phyloP scores from a whole-genome alignment of 306 rosid genomes.

The peach (Prunus persica) region DNA sequence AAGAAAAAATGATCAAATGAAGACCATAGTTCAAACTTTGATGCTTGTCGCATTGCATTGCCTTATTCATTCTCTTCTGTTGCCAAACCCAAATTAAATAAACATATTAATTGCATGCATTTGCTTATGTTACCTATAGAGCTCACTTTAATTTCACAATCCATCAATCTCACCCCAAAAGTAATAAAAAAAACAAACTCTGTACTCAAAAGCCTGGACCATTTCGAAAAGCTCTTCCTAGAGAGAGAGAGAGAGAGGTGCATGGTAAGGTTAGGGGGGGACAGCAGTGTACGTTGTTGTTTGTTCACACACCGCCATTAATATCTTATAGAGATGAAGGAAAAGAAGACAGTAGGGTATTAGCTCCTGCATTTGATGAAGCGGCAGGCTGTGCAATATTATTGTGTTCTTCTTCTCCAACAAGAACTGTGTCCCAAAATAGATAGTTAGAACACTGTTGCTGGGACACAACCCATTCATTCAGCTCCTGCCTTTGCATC shows the following conservation, averaged over 20 bases:
- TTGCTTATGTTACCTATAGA: slow-evolving; percentile 20
- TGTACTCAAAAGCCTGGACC: slow-evolving; percentile 42
- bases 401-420: slow-evolving; percentile 51
- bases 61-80: slow-evolving; percentile 29
- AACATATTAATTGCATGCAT: slow-evolving; percentile 36
- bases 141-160: slow-evolving; percentile 31
- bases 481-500: slow-evolving; percentile 60
- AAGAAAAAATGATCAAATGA: too few relatives aligned
- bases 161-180: slow-evolving; percentile 34
- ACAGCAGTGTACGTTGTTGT: not conserved
- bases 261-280: not conserved
- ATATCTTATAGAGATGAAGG: slow-evolving; percentile 61
- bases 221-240: slow-evolving; percentile 29
- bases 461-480: slow-evolving; percentile 70
- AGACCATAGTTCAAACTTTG: slow-evolving; percentile 27
- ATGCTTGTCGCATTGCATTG: slow-evolving; percentile 40
- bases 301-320: slow-evolving; percentile 7
- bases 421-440: slow-evolving; percentile 65
- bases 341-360: slow-evolving; percentile 48
- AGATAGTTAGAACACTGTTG: slow-evolving; percentile 72
- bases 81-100: slow-evolving; percentile 43
- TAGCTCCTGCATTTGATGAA: slow-evolving; percentile 46
- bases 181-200: slow-evolving; percentile 24
- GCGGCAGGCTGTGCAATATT: slow-evolving; percentile 36
- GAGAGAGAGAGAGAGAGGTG: slow-evolving; percentile 8